Percentiles rank a stretch among this genome's conserved stretches.
These are phyloP conservation scores for Aspergillus neoniger DNA, from an alignment of 2,329 filamentous ascomycete species.

Conservation along the genomic window DNA sequence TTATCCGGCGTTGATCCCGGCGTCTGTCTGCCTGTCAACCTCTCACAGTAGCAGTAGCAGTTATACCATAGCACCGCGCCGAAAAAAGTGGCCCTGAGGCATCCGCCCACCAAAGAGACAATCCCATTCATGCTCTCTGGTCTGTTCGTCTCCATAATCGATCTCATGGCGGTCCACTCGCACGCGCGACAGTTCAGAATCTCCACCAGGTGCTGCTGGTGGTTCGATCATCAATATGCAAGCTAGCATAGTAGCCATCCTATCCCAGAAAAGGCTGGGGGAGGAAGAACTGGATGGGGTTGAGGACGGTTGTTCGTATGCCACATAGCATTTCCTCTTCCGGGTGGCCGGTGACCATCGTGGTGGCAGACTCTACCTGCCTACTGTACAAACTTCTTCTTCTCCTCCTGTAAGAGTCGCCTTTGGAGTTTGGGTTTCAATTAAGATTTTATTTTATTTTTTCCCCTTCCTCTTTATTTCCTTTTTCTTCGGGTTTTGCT, in stretches of 20 bases:
- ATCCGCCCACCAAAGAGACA: neutral
- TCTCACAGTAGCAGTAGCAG: neutral
- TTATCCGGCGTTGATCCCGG: slow-evolving; percentile 2
- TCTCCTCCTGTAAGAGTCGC: neutral
- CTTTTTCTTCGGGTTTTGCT: neutral
- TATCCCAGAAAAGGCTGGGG: slow-evolving; percentile 5
- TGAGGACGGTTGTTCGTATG: neutral
- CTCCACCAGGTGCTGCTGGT: slow-evolving; percentile 10
- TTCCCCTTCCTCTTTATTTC: neutral
- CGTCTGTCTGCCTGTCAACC: neutral
- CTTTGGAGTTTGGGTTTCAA: neutral
- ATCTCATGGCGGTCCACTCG: slow-evolving; percentile 7
- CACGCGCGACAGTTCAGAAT: slow-evolving; percentile 14
- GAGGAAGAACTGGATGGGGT: neutral
- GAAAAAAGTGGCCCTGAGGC: neutral
- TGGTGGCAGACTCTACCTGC: neutral
- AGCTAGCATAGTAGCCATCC: neutral
- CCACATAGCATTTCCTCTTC: slow-evolving; percentile 10
- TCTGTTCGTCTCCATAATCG: neutral
- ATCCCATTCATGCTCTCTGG: neutral
- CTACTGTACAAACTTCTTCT: neutral
- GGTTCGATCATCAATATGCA: neutral
- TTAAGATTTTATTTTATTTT: neutral
- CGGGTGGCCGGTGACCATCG: slow-evolving; percentile 17
- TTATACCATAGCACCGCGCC: neutral